Conservation (phyloP, 768 basidiomycete genomes). For the Boletus pseudopeckii region DNA sequence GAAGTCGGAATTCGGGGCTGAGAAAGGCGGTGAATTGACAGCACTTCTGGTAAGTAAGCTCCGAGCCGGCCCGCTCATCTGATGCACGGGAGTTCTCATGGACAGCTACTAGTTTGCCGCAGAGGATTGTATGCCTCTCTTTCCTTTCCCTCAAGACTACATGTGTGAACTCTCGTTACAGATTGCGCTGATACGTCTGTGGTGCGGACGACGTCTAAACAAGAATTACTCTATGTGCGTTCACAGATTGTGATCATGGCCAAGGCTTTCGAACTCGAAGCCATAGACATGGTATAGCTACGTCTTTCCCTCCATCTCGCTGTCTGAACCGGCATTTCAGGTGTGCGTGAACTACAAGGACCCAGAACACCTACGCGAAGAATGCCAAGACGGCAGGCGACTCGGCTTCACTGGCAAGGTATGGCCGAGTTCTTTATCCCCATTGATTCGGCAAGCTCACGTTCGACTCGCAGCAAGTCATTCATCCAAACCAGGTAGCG, state of each 20-base stretch:
- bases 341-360: conserved; percentile 90
- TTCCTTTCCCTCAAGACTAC: neutral
- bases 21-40: conserved; percentile 50
- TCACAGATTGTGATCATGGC: conserved; percentile 79
- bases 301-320: neutral
- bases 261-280: conserved; percentile 77
- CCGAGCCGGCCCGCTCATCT: neutral
- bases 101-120: conserved; percentile 71
- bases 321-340: conserved; percentile 34
- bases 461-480: conserved; percentile 69
- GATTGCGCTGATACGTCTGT: conserved; percentile 90
- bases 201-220: conserved; percentile 66
- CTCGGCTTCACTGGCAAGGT: conserved; percentile 94
- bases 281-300: conserved; percentile 80
- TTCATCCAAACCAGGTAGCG: conserved; percentile 83
- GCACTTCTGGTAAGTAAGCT: conserved; percentile 56
- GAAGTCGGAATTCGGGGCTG: conserved; percentile 46
- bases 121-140: conserved; percentile 71
- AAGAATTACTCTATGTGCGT: conserved; percentile 79
- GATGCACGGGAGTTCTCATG: neutral
- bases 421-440: neutral
- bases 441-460: conserved; percentile 1
- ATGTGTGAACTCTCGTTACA: conserved; percentile 29
- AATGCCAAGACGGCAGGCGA: conserved; percentile 73
- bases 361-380: conserved; percentile 57